These are phyloP conservation scores for Diaporthe batatas DNA, from an alignment of 2,329 filamentous ascomycete species.

Conservation along the genomic window DNA sequence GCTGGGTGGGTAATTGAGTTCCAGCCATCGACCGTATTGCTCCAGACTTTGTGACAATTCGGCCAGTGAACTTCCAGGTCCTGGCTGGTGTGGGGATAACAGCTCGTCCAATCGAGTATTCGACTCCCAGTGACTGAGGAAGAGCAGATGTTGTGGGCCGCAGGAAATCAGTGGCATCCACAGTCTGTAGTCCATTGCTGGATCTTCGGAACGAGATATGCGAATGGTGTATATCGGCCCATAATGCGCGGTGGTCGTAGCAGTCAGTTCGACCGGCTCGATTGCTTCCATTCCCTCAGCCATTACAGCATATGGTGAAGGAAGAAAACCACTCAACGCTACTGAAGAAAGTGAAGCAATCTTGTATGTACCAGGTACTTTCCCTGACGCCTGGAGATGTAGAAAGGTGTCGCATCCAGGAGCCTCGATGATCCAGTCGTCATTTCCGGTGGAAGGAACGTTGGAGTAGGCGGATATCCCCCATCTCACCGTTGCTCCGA, in stretches of 20 bases:
- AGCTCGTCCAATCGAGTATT: not conserved
- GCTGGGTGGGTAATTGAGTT: not conserved
- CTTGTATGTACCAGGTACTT: not conserved
- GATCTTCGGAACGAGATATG: too few relatives aligned
- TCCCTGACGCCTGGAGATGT: not conserved
- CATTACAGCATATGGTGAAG: not conserved
- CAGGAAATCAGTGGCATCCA: constrained; percentile 18
- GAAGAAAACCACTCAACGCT: too few relatives aligned
- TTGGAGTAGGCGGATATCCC: not conserved
- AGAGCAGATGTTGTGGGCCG: not conserved
- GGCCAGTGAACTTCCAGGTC: not conserved
- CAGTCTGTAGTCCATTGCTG: not conserved
- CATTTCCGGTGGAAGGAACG: not conserved
- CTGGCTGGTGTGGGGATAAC: not conserved
- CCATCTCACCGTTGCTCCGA: not conserved
- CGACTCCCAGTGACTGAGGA: not conserved
- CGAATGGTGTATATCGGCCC: too few relatives aligned
- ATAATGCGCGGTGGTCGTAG: too few relatives aligned
- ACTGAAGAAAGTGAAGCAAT: not conserved
- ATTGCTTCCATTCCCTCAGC: too few relatives aligned
- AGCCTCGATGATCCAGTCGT: constrained; percentile 10
- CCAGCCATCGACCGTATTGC: not conserved
- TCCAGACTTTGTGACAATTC: not conserved
- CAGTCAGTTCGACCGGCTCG: too few relatives aligned
- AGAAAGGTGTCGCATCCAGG: not conserved